Conservation (phyloP, 73 alveolate genomes). For the Symbiodinium pilosum region DNA sequence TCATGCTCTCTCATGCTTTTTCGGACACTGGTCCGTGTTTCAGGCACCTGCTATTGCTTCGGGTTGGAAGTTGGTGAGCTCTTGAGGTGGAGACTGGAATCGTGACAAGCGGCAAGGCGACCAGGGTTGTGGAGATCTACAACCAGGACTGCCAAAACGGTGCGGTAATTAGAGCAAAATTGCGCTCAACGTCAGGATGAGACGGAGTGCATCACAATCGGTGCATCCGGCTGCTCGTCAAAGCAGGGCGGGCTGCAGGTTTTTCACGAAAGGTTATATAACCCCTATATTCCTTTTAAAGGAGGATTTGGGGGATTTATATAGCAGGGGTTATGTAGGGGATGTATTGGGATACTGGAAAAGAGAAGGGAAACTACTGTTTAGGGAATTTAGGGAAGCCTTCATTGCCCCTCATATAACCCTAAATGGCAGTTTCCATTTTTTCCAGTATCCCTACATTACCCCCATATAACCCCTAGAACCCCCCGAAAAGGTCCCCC, state of each 20-base stretch:
- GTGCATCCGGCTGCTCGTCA: constrained; percentile 28
- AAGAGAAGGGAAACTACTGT: no score
- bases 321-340: no score
- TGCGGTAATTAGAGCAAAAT: neutral
- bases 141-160: constrained; percentile 12
- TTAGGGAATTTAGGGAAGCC: no score
- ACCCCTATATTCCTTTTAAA: no score
- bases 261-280: neutral
- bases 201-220: constrained; percentile 88
- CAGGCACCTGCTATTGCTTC: neutral
- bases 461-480: no score
- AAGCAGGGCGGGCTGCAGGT: neutral
- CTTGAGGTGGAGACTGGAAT: constrained; percentile 61
- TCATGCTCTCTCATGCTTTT: neutral
- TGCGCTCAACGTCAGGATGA: constrained; percentile 33
- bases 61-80: no score
- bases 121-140: constrained; percentile 90
- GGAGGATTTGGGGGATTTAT: no score
- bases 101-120: constrained; percentile 86
- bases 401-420: no score
- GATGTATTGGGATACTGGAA: no score
- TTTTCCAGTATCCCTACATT: no score
- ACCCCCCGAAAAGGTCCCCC: no score
- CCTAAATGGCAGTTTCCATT: no score
- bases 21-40: neutral